Percentiles rank a stretch among this genome's conserved stretches.
phyloP scores from a whole-genome alignment of 352 stramenopile species.

The Phytophthora sp. region DNA sequence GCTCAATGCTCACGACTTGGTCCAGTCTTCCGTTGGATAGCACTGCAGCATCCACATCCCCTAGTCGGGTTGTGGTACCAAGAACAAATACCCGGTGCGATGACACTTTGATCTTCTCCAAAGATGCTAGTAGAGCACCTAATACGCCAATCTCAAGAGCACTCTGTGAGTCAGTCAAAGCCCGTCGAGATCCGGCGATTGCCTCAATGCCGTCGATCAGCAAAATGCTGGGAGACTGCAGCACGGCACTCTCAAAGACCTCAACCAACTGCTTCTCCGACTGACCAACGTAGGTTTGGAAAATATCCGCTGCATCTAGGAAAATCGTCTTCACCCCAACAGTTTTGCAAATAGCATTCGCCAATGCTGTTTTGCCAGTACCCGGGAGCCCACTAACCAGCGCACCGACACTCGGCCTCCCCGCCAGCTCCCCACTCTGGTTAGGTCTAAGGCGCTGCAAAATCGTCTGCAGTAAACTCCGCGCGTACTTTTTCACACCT shows the following conservation, averaged over 20 bases:
- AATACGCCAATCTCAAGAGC: constrained; percentile 81
- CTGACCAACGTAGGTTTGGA: constrained; percentile 94
- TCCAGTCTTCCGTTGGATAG: constrained; percentile 97
- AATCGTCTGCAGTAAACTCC: constrained; percentile 45
- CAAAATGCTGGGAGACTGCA: constrained; percentile 69
- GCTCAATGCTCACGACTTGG: constrained; percentile 94
- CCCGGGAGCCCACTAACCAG: constrained; percentile 75
- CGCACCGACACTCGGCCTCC: constrained; percentile 52
- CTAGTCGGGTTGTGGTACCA: constrained; percentile 75
- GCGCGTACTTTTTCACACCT: constrained; percentile 44
- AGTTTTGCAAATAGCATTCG: constrained; percentile 46
- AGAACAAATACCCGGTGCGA: constrained; percentile 66
- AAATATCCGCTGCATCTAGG: constrained; percentile 92
- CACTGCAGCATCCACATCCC: constrained; percentile 92
- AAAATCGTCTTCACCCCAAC: constrained; percentile 51
- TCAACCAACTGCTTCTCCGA: constrained; percentile 76
- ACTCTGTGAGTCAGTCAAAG: constrained; percentile 59
- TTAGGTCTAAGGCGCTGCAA: constrained; percentile 31
- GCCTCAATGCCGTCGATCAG: constrained; percentile 93
- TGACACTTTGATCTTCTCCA: constrained; percentile 74
- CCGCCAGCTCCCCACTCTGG: neutral
- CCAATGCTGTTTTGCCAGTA: constrained; percentile 73
- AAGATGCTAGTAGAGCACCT: constrained; percentile 81
- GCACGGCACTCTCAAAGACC: constrained; percentile 57
- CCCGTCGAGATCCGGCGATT: constrained; percentile 70